Percentiles rank a stretch among this genome's conserved stretches.
Evolutionary conservation across 495 filamentous ascomycete species (phyloP).

Genomic region (Daldinia decipiens): DNA sequence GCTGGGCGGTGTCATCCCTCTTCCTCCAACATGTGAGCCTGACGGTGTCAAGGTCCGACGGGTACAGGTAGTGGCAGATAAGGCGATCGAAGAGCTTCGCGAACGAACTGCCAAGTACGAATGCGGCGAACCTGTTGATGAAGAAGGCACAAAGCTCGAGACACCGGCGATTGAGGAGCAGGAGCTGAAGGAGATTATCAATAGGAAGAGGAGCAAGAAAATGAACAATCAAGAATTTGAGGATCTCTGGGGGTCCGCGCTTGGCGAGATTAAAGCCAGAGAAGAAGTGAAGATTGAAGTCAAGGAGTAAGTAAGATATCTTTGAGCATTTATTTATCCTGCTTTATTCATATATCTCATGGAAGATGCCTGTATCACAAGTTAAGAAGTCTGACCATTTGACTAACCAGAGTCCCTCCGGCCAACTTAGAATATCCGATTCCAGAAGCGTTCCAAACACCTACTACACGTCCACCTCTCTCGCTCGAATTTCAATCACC

Average conservation of each 20-base stretch:
- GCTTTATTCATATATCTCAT: slow-evolving; percentile 13
- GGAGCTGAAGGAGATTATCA: slow-evolving; percentile 80
- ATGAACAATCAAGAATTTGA: slow-evolving; percentile 91
- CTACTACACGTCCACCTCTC: slow-evolving; percentile 74
- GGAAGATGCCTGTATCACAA: slow-evolving; percentile 37
- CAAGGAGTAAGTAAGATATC: slow-evolving; percentile 75
- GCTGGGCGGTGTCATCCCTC: slow-evolving; percentile 79
- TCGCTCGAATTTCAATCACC: slow-evolving; percentile 85
- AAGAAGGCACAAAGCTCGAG: slow-evolving; percentile 65
- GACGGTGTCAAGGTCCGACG: slow-evolving; percentile 91
- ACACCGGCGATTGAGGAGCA: slow-evolving; percentile 75
- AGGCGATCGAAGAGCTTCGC: slow-evolving; percentile 85
- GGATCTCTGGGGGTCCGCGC: slow-evolving; percentile 85
- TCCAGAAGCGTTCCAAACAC: slow-evolving; percentile 64
- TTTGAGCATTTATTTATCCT: slow-evolving; percentile 2
- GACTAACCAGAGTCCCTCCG: slow-evolving; percentile 83
- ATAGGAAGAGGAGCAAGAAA: slow-evolving; percentile 75
- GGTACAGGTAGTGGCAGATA: slow-evolving; percentile 86
- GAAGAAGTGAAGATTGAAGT: slow-evolving; percentile 81
- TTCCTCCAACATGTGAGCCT: slow-evolving; percentile 93
- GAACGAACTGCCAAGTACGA: slow-evolving; percentile 88
- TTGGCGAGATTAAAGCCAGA: slow-evolving; percentile 82
- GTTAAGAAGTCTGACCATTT: slow-evolving; percentile 51
- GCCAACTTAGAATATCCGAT: slow-evolving; percentile 76
- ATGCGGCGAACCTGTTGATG: slow-evolving; percentile 79